Evolutionary conservation across 768 basidiomycete genomes (phyloP).

Genomic region (Aureoboletus auriporus): DNA sequence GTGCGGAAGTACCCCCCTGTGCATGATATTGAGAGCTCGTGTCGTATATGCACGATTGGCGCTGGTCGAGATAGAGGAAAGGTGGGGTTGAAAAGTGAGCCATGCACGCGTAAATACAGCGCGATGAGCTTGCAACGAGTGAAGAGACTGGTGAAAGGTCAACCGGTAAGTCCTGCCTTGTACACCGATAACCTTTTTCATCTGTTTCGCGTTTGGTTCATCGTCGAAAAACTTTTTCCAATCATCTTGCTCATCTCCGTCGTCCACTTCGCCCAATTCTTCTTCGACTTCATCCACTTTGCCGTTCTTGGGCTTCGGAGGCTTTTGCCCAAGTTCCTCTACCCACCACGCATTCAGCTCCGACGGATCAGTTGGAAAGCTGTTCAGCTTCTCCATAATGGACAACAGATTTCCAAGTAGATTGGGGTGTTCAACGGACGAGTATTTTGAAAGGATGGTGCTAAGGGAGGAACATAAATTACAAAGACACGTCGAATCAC

Average conservation of each 20-base stretch:
- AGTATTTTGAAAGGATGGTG: constrained; percentile 22
- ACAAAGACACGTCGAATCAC: not conserved
- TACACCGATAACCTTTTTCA: constrained; percentile 35
- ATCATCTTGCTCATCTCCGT: constrained; percentile 47
- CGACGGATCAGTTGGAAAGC: constrained; percentile 65
- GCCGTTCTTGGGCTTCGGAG: constrained; percentile 44
- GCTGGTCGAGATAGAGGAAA: constrained; percentile 38
- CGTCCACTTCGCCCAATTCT: constrained; percentile 30
- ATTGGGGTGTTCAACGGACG: constrained; percentile 34
- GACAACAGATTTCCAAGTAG: constrained; percentile 52
- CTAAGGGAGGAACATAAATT: constrained; percentile 6
- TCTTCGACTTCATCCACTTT: constrained; percentile 39
- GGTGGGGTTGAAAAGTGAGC: constrained; percentile 63
- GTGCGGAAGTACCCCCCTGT: constrained; percentile 79
- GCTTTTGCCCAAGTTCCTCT: constrained; percentile 56
- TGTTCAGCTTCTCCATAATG: constrained; percentile 62
- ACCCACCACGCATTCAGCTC: constrained; percentile 83
- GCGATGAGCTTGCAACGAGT: constrained; percentile 71
- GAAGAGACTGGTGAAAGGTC: constrained; percentile 73
- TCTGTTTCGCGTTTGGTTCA: constrained; percentile 35
- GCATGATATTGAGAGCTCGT: constrained; percentile 72
- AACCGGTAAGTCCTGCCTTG: constrained; percentile 54
- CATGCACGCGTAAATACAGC: constrained; percentile 82
- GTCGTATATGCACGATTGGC: constrained; percentile 39
- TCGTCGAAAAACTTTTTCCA: constrained; percentile 88